Evolutionary conservation across 2,329 filamentous ascomycete genomes (phyloP), one percentile per base, ranked within the genome.

Genomic region (Aspergillus fructus): DNA sequence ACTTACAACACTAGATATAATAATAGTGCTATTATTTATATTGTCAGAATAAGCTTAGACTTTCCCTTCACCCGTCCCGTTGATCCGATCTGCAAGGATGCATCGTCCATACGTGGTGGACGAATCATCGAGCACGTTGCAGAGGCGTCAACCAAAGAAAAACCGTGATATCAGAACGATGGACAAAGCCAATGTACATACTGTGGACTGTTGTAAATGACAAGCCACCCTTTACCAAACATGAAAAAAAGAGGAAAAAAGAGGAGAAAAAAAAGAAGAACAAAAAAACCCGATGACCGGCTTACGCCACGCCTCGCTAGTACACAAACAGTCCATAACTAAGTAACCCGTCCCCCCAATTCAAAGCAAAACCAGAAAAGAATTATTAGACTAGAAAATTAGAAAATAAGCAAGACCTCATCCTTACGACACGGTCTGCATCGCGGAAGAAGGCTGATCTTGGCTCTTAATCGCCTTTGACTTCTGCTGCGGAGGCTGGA

Each of bases 341-440:
- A 62, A 65, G 3, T 21, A 21, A 21, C 21, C 62, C 60, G 43
- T n/a, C 53, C 43, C 51, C 47, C 51, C 49, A 40, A 49, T 11
- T 27, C 24, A 40, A 49, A 49, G 21, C 40, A 27, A 50, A 50
- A 51, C 27, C 30, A 43, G 21, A 11, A 37, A 33, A 53, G 8
- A 30, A 30, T 30, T 17, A 21, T 37, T 37, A 37, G 34, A 45
- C 17, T 6, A 30, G 39, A 39, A 39, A 47, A 37, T 37, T 37
- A 15, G 9, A 11, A 30, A 30, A 30, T 11, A 37, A 15, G 13
- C 5, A 37, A 15, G n/a, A 30, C 9, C 34, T n/a, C 15, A 37
- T 37, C 5, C 33, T 68, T 55, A 73, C 9, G 71, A 73, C 4
- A 73, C 72, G 7, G 66, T 65, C 57, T 71, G 69, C 42, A 74